These are phyloP conservation scores for Alectoria sarmentosa DNA, from an alignment of 495 filamentous ascomycete species.

Conservation along the genomic window DNA sequence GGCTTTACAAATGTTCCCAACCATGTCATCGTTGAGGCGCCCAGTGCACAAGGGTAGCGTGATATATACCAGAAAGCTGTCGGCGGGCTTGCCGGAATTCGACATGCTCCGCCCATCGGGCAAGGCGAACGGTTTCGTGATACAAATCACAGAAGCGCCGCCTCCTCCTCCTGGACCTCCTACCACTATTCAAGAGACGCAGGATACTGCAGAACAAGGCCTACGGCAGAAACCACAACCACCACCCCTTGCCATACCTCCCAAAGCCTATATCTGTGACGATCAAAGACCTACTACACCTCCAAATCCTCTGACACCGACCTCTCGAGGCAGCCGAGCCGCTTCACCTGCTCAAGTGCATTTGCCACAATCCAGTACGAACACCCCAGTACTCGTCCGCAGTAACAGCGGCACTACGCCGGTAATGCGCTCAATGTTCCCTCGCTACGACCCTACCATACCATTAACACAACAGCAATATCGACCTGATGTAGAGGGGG, in stretches of 20 bases:
- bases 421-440: conserved; percentile 67
- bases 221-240: conserved; percentile 12
- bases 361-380: conserved; percentile 19
- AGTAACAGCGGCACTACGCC: conserved; percentile 27
- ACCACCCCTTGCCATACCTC: conserved; percentile 21
- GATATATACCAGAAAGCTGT: conserved; percentile 15
- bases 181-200: neutral
- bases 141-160: conserved; percentile 22
- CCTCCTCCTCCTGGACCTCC: conserved; percentile 6
- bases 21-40: conserved; percentile 12
- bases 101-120: conserved; percentile 22
- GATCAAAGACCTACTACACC: conserved; percentile 12
- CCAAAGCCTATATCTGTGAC: conserved; percentile 16
- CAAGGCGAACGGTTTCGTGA: conserved; percentile 20
- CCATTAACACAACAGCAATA: conserved; percentile 64
- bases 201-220: neutral
- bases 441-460: conserved; percentile 66
- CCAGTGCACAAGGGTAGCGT: conserved; percentile 18
- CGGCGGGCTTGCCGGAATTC: conserved; percentile 22
- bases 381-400: conserved; percentile 20
- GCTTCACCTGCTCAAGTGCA: conserved; percentile 18
- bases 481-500: conserved; percentile 37
- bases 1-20: conserved; percentile 4
- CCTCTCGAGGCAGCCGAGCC: conserved; percentile 5
- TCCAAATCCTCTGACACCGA: conserved; percentile 2